Conservation (phyloP, 2,329 filamentous ascomycete species). For the Daldinia sp. region DNA sequence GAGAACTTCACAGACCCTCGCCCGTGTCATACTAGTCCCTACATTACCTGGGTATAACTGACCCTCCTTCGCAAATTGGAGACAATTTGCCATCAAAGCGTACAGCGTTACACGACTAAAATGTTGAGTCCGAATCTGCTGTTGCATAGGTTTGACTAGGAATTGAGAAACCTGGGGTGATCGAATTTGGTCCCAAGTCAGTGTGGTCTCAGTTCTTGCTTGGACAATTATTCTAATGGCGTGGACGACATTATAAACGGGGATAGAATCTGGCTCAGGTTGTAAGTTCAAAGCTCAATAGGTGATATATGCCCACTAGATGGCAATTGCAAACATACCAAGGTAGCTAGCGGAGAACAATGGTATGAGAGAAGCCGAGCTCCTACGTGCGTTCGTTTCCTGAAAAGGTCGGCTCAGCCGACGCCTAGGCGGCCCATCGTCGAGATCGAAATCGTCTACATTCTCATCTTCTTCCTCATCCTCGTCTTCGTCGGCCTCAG, state of each 20-base stretch:
- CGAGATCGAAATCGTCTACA: slow-evolving; percentile 47
- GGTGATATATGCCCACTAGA: neutral
- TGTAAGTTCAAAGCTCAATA: slow-evolving; percentile 15
- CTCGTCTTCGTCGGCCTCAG: slow-evolving; percentile 69
- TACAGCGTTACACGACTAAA: slow-evolving; percentile 90
- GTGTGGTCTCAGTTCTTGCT: slow-evolving; percentile 87
- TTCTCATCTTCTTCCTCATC: slow-evolving; percentile 56
- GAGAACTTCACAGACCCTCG: slow-evolving; percentile 89
- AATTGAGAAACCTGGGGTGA: slow-evolving; percentile 98
- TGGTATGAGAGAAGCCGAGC: slow-evolving; percentile 65
- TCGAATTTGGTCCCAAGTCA: slow-evolving; percentile 94
- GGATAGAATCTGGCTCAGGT: slow-evolving; percentile 75
- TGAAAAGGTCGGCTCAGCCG: slow-evolving; percentile 53
- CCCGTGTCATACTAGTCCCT: slow-evolving; percentile 84
- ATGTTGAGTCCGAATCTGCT: slow-evolving; percentile 84
- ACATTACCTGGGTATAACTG: slow-evolving; percentile 85
- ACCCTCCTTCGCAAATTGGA: slow-evolving; percentile 92
- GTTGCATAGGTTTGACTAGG: slow-evolving; percentile 93
- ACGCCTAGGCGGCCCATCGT: slow-evolving; percentile 43
- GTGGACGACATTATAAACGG: slow-evolving; percentile 91
- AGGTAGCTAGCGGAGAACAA: slow-evolving; percentile 85
- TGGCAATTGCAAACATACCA: slow-evolving; percentile 61
- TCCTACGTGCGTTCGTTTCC: slow-evolving; percentile 54
- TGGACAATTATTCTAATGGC: slow-evolving; percentile 87
- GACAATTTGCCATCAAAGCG: slow-evolving; percentile 90